Percentiles rank a stretch among this genome's conserved stretches.
These are phyloP conservation scores for Trichophyton verrucosum DNA, from an alignment of 2,329 filamentous ascomycete species.

Conservation along the genomic window DNA sequence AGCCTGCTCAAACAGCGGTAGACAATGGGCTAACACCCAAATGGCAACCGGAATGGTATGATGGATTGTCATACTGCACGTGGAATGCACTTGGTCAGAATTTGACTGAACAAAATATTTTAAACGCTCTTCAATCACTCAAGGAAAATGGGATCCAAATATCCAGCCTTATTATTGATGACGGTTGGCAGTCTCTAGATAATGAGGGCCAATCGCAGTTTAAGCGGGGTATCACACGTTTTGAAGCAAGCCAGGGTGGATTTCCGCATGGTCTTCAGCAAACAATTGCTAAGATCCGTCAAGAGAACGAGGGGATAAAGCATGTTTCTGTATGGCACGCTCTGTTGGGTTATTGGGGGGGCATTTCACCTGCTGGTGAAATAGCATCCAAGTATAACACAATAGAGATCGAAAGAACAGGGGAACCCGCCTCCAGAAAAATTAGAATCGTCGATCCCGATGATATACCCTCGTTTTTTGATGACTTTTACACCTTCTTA, in stretches of 20 bases:
- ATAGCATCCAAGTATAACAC: conserved; percentile 73
- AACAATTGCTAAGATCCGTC: conserved; percentile 56
- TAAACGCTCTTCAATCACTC: conserved; percentile 60
- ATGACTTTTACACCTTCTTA: conserved; percentile 84
- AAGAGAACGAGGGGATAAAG: conserved; percentile 57
- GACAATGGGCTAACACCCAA: conserved; percentile 41
- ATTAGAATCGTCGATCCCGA: conserved; percentile 63
- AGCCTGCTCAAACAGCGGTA: conserved; percentile 14
- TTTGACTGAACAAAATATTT: conserved; percentile 67
- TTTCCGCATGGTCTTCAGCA: conserved; percentile 72
- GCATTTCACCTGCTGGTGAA: conserved; percentile 60
- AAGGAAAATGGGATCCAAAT: conserved; percentile 61
- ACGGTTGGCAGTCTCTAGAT: conserved; percentile 82
- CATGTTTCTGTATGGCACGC: conserved; percentile 94
- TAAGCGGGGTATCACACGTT: conserved; percentile 56
- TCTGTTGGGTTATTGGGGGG: conserved; percentile 79
- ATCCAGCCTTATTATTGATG: conserved; percentile 83
- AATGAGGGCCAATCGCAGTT: conserved; percentile 42
- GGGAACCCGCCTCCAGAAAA: conserved; percentile 45
- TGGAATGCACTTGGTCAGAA: conserved; percentile 87
- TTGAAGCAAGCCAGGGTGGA: conserved; percentile 67
- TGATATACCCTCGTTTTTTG: conserved; percentile 65
- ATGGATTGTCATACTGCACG: conserved; percentile 87
- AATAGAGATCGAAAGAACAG: conserved; percentile 42
- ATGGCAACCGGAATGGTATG: conserved; percentile 83